Conservation (phyloP, 345 rosid genomes). For the Bruguiera parviflora region DNA sequence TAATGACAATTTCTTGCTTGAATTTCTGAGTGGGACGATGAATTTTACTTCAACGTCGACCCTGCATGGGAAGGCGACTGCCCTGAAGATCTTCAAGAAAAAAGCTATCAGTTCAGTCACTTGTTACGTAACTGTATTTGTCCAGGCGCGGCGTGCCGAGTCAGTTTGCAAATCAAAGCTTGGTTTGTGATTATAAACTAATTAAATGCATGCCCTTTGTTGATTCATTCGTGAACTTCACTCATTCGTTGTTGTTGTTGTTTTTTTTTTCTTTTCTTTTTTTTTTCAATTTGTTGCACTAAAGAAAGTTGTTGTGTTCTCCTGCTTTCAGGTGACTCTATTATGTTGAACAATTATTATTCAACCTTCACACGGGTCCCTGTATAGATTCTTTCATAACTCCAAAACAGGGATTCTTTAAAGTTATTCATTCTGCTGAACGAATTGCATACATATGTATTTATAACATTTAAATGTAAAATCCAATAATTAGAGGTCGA, state of each 20-base stretch:
- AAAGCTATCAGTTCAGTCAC: conserved; percentile 5
- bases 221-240: too few species aligned
- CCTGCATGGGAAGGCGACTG: conserved; percentile 32
- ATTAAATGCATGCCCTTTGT: too few species aligned
- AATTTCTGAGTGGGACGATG: conserved; percentile 15
- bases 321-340: background rate
- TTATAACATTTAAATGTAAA: background rate
- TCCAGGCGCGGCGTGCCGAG: background rate
- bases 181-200: background rate
- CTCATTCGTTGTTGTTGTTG: too few species aligned
- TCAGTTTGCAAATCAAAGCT: conserved; percentile 11
- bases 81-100: conserved; percentile 22
- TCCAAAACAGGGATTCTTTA: background rate
- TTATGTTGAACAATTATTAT: conserved; percentile 9
- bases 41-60: conserved; percentile 33
- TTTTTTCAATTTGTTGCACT: too few species aligned
- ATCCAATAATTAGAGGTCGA: background rate
- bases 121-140: conserved; percentile 11
- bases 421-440: background rate
- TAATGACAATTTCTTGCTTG: conserved; percentile 10
- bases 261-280: too few species aligned
- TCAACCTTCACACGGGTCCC: background rate
- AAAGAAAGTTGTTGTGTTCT: background rate
- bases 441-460: background rate
- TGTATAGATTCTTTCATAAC: background rate